A percentile compares a stretch with the other conserved stretches of the same genome.
Conservation (phyloP, 139 green algal species). For the Chlorella vulgaris region DNA sequence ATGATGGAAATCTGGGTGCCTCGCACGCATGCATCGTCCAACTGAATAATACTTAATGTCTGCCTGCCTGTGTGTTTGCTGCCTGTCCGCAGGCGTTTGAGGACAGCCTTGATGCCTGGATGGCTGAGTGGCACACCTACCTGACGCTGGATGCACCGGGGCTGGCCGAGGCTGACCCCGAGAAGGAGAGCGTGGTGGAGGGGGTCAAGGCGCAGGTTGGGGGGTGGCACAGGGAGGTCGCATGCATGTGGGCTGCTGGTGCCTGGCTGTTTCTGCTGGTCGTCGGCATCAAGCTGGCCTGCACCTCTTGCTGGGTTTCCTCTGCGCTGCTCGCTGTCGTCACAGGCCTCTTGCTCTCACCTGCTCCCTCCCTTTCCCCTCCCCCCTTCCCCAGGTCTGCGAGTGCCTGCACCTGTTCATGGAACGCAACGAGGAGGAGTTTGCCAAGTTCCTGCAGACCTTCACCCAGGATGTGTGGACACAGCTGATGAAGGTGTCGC, state of each 20-base stretch:
- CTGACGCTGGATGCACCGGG: constrained; percentile 71
- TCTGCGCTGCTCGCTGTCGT: too few species aligned
- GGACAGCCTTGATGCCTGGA: constrained; percentile 87
- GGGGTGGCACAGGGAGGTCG: too few species aligned
- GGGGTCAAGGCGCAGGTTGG: constrained; percentile 77
- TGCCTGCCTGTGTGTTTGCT: not conserved
- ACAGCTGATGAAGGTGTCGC: constrained; percentile 79
- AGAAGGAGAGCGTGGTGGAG: constrained; percentile 68
- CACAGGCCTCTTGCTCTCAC: too few species aligned
- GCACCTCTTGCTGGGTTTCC: not conserved
- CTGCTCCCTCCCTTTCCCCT: too few species aligned
- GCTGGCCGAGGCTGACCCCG: constrained; percentile 67
- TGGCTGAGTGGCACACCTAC: constrained; percentile 83
- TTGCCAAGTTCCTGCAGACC: constrained; percentile 83
- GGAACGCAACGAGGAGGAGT: constrained; percentile 97
- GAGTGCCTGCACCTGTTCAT: constrained; percentile 85
- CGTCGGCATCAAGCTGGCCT: not conserved
- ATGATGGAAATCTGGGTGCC: too few species aligned
- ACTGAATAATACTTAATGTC: too few species aligned
- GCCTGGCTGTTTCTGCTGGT: not conserved
- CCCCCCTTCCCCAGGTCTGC: too few species aligned
- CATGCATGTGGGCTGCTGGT: not conserved
- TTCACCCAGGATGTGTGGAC: constrained; percentile 89
- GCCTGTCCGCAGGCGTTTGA: constrained; percentile 79
- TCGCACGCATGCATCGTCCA: too few species aligned